These are phyloP conservation scores for Suhomyces chickasaworum DNA, from an alignment of 1,139 yeast species.

Conservation along the genomic window DNA sequence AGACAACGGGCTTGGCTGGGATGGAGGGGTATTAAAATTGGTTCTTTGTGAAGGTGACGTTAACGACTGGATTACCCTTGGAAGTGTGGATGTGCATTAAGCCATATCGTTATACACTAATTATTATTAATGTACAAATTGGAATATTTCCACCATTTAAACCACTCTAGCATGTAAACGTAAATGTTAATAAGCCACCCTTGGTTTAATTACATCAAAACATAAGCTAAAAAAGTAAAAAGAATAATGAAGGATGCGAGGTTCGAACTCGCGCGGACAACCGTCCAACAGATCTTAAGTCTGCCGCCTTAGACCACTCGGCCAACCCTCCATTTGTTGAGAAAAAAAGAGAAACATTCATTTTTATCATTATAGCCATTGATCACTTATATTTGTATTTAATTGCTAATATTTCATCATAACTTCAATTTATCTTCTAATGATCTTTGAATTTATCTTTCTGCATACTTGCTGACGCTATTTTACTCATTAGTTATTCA, in stretches of 20 bases:
- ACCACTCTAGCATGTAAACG: no score
- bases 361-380: background rate
- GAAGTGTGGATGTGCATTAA: constrained; percentile 52
- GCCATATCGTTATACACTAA: background rate
- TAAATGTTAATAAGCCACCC: no score
- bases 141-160: background rate
- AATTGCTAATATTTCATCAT: no score
- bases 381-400: no score
- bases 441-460: no score
- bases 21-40: constrained; percentile 67
- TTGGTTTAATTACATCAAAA: no score
- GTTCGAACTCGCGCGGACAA: constrained; percentile 85
- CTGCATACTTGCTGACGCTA: no score
- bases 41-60: constrained; percentile 79
- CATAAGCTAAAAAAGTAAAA: no score
- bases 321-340: constrained; percentile 48
- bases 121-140: background rate
- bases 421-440: no score
- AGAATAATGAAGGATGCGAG: constrained; percentile 74
- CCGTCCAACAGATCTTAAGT: constrained; percentile 56
- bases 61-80: constrained; percentile 69
- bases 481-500: no score
- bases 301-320: constrained; percentile 61
- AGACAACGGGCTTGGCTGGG: constrained; percentile 54
- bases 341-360: background rate